phyloP scores from a whole-genome alignment of 441 rosid genomes.

The Adansonia gregorii region DNA sequence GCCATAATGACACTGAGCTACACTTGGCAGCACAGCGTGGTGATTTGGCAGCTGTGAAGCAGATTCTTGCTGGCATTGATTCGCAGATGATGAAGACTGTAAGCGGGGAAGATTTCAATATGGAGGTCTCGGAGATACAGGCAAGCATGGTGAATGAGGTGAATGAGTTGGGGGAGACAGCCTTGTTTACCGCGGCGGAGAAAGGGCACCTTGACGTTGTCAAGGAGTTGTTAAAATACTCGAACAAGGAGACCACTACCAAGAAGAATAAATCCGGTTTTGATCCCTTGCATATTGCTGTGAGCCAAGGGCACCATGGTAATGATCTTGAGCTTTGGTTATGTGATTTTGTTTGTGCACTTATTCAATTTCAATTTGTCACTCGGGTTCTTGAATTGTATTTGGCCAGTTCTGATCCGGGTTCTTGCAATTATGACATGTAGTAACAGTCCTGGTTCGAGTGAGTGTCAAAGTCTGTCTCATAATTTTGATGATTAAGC shows the following conservation, averaged over 20 bases:
- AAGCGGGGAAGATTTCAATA: slow-evolving; percentile 68
- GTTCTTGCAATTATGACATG: background rate
- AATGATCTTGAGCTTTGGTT: slow-evolving; percentile 28
- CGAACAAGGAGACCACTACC: slow-evolving; percentile 67
- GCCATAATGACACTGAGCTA: slow-evolving; percentile 93
- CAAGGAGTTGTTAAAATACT: slow-evolving; percentile 75
- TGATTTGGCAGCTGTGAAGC: slow-evolving; percentile 74
- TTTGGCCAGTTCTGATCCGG: background rate
- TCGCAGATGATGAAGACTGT: slow-evolving; percentile 75
- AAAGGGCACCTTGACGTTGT: slow-evolving; percentile 89
- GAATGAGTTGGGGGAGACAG: slow-evolving; percentile 91
- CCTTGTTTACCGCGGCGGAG: slow-evolving; percentile 80
- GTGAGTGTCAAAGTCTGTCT: background rate
- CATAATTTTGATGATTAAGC: background rate
- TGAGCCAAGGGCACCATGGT: slow-evolving; percentile 87
- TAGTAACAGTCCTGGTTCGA: background rate
- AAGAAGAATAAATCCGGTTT: slow-evolving; percentile 76
- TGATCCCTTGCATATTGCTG: slow-evolving; percentile 86
- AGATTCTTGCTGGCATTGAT: slow-evolving; percentile 72
- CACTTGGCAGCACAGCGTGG: slow-evolving; percentile 90
- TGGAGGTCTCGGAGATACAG: slow-evolving; percentile 83
- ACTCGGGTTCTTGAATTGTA: background rate
- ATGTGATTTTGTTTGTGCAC: background rate
- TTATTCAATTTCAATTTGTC: background rate
- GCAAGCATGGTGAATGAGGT: slow-evolving; percentile 86